A percentile compares a stretch with the other conserved stretches of the same genome.
Conservation (phyloP, 2,329 filamentous ascomycete species). For the Penicillium fuscoglaucum region DNA sequence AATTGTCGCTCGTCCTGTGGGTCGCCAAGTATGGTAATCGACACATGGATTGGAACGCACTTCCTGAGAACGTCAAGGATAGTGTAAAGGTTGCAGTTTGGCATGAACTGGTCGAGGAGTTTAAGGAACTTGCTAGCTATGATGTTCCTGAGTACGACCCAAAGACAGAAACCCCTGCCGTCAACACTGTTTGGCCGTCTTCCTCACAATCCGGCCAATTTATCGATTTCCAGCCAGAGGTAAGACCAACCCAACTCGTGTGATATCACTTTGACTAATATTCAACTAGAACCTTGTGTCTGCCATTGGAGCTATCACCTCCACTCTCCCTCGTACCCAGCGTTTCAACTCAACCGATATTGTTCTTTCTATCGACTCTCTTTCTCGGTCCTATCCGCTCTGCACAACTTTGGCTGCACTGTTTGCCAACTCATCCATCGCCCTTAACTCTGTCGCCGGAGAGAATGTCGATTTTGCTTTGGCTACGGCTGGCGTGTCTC, state of each 20-base stretch:
- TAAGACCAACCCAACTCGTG: constrained; percentile 31
- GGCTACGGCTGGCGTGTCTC: constrained; percentile 71
- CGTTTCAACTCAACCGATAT: constrained; percentile 73
- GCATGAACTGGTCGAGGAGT: constrained; percentile 82
- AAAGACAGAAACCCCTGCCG: constrained; percentile 48
- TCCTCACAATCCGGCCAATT: constrained; percentile 61
- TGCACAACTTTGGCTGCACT: constrained; percentile 78
- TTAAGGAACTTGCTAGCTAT: constrained; percentile 56
- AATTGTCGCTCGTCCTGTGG: constrained; percentile 80
- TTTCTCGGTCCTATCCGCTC: constrained; percentile 77
- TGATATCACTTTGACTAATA: not conserved
- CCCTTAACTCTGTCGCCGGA: constrained; percentile 84
- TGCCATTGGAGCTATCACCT: constrained; percentile 75
- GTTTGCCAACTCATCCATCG: constrained; percentile 79
- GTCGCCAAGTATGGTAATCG: constrained; percentile 86
- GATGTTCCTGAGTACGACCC: constrained; percentile 66
- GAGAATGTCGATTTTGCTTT: constrained; percentile 68
- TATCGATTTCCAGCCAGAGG: constrained; percentile 74
- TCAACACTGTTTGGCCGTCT: constrained; percentile 45
- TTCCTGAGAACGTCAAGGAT: constrained; percentile 73
- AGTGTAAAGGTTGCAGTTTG: constrained; percentile 83
- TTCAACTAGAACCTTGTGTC: constrained; percentile 72
- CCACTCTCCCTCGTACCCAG: constrained; percentile 72
- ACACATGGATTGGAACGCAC: constrained; percentile 94
- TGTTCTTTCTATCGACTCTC: constrained; percentile 79